Evolutionary conservation across 441 rosid genomes (phyloP).

Genomic region (Adansonia madagascariensis): DNA sequence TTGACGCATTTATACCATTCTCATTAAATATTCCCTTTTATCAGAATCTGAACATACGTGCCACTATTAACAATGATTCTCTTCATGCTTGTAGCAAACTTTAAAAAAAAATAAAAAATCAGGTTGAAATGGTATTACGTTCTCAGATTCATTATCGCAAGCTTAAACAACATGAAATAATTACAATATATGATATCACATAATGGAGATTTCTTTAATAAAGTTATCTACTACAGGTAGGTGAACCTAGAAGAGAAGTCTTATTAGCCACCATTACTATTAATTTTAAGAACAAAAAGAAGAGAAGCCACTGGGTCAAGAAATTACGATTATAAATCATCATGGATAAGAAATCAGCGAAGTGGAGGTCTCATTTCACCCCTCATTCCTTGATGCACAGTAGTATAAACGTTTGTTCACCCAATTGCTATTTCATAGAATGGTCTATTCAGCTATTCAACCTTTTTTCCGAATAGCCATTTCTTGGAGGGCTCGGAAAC

Average conservation of each 20-base stretch:
- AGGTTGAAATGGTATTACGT: not conserved
- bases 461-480: no score
- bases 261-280: not conserved
- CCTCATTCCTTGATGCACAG: no score
- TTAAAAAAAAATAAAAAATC: not conserved
- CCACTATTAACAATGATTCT: not conserved
- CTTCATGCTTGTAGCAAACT: not conserved
- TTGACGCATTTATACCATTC: not conserved
- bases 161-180: not conserved
- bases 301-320: not conserved
- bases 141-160: not conserved
- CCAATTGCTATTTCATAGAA: no score
- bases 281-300: not conserved
- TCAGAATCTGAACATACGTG: not conserved
- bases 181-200: not conserved
- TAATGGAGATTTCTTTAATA: not conserved
- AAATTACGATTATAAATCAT: not conserved
- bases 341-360: not conserved
- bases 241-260: not conserved
- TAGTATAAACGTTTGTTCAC: no score
- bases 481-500: no score
- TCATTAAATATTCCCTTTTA: not conserved
- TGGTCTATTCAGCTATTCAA: no score
- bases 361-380: not conserved
- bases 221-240: not conserved